Conservation (phyloP, 768 basidiomycete species). For the Serendipita vermifera region DNA sequence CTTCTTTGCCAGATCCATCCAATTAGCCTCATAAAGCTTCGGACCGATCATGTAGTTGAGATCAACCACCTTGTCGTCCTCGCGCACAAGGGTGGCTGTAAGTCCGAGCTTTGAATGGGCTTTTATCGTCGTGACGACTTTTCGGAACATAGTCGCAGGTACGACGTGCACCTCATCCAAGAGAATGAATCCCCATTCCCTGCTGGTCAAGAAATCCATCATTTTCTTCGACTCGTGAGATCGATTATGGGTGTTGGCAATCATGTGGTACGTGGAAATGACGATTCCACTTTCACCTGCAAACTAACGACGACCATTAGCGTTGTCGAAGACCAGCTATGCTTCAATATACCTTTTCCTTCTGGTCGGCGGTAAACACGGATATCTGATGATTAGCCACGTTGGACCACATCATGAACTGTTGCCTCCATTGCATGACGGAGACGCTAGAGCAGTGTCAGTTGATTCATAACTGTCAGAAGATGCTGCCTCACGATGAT, state of each 20-base stretch:
- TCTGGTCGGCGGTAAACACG: conserved; percentile 94
- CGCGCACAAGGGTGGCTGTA: conserved; percentile 94
- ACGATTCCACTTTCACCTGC: conserved; percentile 95
- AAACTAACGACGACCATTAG: conserved; percentile 42
- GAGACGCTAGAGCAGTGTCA: conserved; percentile 42
- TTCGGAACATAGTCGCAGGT: conserved; percentile 95
- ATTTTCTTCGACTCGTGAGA: conserved; percentile 99
- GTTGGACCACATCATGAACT: conserved; percentile 98
- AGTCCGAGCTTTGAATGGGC: conserved; percentile 97
- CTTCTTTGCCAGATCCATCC: conserved; percentile 99
- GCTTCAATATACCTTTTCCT: conserved; percentile 83
- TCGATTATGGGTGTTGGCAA: conserved; percentile 94
- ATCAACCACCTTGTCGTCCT: conserved; percentile 98
- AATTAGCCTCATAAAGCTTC: conserved; percentile 98
- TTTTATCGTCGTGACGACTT: conserved; percentile 96
- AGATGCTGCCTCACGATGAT: conserved; percentile 57
- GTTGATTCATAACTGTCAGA: not conserved
- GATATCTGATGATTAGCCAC: conserved; percentile 94
- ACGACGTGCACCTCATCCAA: conserved; percentile 99
- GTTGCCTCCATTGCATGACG: conserved; percentile 98
- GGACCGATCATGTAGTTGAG: conserved; percentile 99
- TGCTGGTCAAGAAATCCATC: conserved; percentile 98
- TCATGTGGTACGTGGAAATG: conserved; percentile 99
- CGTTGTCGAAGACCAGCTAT: not conserved
- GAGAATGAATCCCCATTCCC: conserved; percentile 98